phyloP scores from a whole-genome alignment of 1,284 basidiomycete genomes.

The Ganoderma boninense region DNA sequence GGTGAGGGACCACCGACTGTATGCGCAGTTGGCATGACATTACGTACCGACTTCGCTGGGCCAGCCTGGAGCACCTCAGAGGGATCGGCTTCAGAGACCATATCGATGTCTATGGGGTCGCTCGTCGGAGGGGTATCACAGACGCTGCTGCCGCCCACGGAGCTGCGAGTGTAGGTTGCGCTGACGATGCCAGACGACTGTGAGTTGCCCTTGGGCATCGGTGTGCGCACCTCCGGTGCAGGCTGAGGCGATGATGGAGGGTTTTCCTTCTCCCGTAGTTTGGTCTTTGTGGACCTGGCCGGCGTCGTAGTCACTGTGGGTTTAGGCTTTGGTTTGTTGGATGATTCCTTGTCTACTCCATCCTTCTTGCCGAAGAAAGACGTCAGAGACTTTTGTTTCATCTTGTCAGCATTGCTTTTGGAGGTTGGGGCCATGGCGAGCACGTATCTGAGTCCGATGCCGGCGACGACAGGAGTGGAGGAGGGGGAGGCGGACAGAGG shows the following conservation, averaged over 20 bases:
- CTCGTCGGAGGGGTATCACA: slow-evolving; percentile 77
- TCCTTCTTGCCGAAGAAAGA: slow-evolving; percentile 67
- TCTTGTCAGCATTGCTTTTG: slow-evolving; percentile 42
- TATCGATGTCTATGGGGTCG: slow-evolving; percentile 77
- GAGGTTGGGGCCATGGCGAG: slow-evolving; percentile 18
- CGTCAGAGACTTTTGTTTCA: slow-evolving; percentile 80
- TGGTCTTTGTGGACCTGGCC: slow-evolving; percentile 27
- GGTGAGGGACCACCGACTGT: neutral
- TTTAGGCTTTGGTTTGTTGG: slow-evolving; percentile 34
- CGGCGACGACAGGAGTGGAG: neutral
- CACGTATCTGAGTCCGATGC: neutral
- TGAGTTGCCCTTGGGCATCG: slow-evolving; percentile 37
- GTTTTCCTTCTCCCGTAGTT: slow-evolving; percentile 13
- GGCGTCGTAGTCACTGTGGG: slow-evolving; percentile 33
- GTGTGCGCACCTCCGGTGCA: slow-evolving; percentile 36
- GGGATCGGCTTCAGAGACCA: slow-evolving; percentile 62
- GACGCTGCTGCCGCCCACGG: slow-evolving; percentile 55
- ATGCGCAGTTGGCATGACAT: neutral
- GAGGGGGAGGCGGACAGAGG: neutral
- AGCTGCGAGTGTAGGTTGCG: slow-evolving; percentile 55
- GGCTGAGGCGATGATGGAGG: slow-evolving; percentile 32
- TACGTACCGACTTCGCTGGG: slow-evolving; percentile 22
- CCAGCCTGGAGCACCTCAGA: slow-evolving; percentile 38
- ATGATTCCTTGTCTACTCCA: slow-evolving; percentile 37
- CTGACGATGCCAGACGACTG: slow-evolving; percentile 39